Evolutionary conservation across 2,329 filamentous ascomycete genomes (phyloP).

Genomic region (Fusarium incarnatum): DNA sequence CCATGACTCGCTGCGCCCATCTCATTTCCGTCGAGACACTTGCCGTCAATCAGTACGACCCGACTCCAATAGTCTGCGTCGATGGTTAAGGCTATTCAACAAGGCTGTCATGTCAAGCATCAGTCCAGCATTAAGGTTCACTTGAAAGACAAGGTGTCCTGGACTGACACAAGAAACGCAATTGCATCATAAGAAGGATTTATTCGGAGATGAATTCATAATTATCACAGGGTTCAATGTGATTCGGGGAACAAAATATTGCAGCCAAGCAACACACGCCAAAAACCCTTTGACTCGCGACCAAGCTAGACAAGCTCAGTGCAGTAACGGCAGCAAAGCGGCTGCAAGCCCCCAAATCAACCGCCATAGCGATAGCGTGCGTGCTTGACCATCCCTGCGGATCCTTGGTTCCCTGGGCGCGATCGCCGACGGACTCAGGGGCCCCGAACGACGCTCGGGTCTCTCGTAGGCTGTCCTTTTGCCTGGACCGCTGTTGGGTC

Average conservation of each 20-base stretch:
- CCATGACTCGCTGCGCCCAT: constrained; percentile 39
- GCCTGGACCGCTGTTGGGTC: constrained; percentile 45
- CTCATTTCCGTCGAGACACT: constrained; percentile 38
- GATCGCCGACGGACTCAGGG: constrained; percentile 47
- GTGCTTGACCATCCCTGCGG: constrained; percentile 27
- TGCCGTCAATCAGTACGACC: constrained; percentile 19
- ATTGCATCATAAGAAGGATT: constrained; percentile 15
- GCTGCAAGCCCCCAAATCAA: constrained; percentile 4
- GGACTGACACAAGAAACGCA: not conserved
- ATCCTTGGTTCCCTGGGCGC: constrained; percentile 38
- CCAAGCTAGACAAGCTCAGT: constrained; percentile 24
- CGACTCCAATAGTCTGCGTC: constrained; percentile 31
- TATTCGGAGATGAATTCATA: constrained; percentile 11
- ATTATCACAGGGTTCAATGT: not conserved
- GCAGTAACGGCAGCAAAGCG: constrained; percentile 7
- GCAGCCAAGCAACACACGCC: constrained; percentile 7
- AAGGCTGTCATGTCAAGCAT: constrained; percentile 23
- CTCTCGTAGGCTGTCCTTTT: constrained; percentile 27
- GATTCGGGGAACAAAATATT: constrained; percentile 3
- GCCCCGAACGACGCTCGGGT: constrained; percentile 47
- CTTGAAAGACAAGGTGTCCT: not conserved
- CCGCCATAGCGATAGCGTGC: constrained; percentile 4
- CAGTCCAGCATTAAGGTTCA: not conserved
- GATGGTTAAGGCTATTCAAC: constrained; percentile 11
- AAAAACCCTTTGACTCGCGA: constrained; percentile 27